Conservation (phyloP, 129 eudicot genomes). For the Escallonia herrerae region DNA sequence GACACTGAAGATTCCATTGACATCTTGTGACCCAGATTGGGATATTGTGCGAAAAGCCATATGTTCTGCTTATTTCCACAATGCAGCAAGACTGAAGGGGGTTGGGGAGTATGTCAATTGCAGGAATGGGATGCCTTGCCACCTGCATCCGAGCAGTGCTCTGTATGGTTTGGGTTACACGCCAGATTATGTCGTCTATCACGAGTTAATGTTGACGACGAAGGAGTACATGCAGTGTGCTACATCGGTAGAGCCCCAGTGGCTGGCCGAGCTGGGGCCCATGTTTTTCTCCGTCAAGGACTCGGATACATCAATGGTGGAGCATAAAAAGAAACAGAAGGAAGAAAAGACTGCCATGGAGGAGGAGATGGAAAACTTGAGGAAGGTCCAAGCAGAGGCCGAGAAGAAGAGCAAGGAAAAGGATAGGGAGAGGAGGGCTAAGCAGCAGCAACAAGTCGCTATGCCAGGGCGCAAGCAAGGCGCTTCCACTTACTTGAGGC, state of each 20-base stretch:
- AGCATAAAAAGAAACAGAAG: slow-evolving; percentile 54
- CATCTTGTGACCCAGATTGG: slow-evolving; percentile 57
- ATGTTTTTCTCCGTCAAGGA: slow-evolving; percentile 57
- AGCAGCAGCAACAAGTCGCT: slow-evolving; percentile 38
- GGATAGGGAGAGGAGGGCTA: slow-evolving; percentile 36
- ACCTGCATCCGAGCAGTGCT: slow-evolving; percentile 59
- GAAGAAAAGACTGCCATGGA: slow-evolving; percentile 57
- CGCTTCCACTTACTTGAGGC: slow-evolving; percentile 36
- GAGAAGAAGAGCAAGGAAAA: slow-evolving; percentile 30
- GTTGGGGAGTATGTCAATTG: slow-evolving; percentile 54
- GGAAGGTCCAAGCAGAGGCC: slow-evolving; percentile 29
- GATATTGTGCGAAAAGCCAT: slow-evolving; percentile 58
- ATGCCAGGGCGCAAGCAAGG: slow-evolving; percentile 45
- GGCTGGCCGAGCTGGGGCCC: slow-evolving; percentile 57
- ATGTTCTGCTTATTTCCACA: slow-evolving; percentile 62
- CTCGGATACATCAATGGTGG: slow-evolving; percentile 58
- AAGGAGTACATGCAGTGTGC: slow-evolving; percentile 65
- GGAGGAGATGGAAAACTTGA: slow-evolving; percentile 49
- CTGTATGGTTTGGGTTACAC: slow-evolving; percentile 46
- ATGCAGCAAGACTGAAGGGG: slow-evolving; percentile 58
- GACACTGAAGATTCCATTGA: slow-evolving; percentile 42
- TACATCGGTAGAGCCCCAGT: slow-evolving; percentile 49
- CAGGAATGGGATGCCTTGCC: slow-evolving; percentile 62
- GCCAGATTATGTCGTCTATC: slow-evolving; percentile 56
- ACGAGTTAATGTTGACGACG: slow-evolving; percentile 47